Conservation (phyloP, 441 rosid species). For the Raphanus hybrid region DNA sequence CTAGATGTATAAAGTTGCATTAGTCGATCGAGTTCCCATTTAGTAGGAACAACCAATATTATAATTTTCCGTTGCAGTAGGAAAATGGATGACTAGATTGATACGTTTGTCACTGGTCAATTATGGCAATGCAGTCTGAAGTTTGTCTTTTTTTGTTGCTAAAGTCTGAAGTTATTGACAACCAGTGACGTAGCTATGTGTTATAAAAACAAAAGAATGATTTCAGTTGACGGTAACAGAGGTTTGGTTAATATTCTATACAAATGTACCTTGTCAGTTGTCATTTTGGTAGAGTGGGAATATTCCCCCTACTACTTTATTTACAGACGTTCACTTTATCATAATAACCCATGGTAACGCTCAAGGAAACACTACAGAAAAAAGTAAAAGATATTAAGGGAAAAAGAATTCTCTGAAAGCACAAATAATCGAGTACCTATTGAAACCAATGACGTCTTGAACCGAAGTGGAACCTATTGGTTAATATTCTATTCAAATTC, state of each 20-base stretch:
- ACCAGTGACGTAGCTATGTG: background rate
- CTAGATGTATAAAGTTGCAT: background rate
- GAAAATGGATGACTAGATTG: background rate
- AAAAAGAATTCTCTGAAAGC: background rate
- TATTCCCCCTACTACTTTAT: conserved; percentile 21
- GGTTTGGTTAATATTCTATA: background rate
- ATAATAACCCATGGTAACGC: background rate
- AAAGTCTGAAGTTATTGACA: background rate
- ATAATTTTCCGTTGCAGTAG: background rate
- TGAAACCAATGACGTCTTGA: background rate
- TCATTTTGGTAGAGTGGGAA: conserved; percentile 21
- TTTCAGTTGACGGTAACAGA: conserved; percentile 31
- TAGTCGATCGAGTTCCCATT: background rate
- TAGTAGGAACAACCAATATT: background rate
- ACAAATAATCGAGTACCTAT: background rate
- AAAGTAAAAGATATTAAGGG: background rate
- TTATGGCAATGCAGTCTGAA: background rate
- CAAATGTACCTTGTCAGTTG: background rate
- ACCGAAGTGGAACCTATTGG: background rate
- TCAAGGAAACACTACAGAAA: background rate
- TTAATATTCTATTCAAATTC: background rate
- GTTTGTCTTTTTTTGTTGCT: too few species aligned
- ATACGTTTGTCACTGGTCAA: background rate
- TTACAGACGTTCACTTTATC: conserved; percentile 16
- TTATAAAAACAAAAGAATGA: conserved; percentile 24